phyloP scores from a whole-genome alignment of 768 basidiomycete genomes.

The Pleurotus ostreatus region DNA sequence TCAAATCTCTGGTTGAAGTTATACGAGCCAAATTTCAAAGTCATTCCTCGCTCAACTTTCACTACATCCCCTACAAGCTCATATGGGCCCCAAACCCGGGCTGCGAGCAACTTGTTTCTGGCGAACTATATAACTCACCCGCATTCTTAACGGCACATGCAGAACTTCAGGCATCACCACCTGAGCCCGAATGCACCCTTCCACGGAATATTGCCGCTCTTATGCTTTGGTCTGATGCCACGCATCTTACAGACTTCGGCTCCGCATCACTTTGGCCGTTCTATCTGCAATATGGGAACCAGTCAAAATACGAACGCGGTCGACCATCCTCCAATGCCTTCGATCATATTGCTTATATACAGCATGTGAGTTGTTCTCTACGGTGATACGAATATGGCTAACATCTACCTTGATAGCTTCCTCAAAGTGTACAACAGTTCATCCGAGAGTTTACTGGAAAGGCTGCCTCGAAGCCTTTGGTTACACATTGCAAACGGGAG shows the following conservation, averaged over 20 bases:
- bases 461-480: not conserved
- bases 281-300: slow-evolving; percentile 13
- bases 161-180: not conserved
- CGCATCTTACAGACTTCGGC: slow-evolving; percentile 13
- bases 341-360: slow-evolving; percentile 10
- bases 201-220: slow-evolving; percentile 9
- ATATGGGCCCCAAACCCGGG: not conserved
- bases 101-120: not conserved
- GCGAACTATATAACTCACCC: not conserved
- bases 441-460: not conserved
- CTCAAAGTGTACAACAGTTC: not conserved
- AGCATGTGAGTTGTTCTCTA: not conserved
- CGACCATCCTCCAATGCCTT: not conserved
- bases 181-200: slow-evolving; percentile 9
- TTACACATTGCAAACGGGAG: slow-evolving; percentile 9
- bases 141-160: not conserved
- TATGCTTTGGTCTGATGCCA: slow-evolving; percentile 16
- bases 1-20: slow-evolving; percentile 12
- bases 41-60: not conserved
- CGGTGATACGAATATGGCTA: too few relatives aligned
- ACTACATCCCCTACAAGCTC: slow-evolving; percentile 12
- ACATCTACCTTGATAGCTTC: not conserved
- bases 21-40: slow-evolving; percentile 12
- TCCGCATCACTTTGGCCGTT: slow-evolving; percentile 10
- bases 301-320: slow-evolving; percentile 10